These are phyloP conservation scores for Aspergillus neoniger DNA, from an alignment of 2,329 filamentous ascomycete species.

Conservation along the genomic window DNA sequence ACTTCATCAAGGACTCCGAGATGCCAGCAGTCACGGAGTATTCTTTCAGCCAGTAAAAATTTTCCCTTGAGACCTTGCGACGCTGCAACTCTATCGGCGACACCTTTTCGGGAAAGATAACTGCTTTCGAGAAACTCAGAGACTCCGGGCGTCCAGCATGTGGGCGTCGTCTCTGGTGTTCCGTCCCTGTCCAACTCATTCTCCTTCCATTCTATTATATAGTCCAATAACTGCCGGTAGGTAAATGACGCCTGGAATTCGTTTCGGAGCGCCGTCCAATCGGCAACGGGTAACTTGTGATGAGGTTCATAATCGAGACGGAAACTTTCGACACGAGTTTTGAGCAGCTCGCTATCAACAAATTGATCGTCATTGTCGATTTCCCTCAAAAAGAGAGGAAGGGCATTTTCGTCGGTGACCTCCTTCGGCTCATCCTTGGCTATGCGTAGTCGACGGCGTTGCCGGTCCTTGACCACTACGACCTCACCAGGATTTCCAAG, in stretches of 20 bases:
- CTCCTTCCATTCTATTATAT: slow-evolving; percentile 22
- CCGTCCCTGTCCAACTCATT: background rate
- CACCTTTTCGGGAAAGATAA: slow-evolving; percentile 12
- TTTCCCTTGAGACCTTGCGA: slow-evolving; percentile 33
- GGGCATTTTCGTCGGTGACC: slow-evolving; percentile 12
- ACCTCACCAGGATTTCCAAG: slow-evolving; percentile 43
- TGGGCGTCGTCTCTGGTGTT: background rate
- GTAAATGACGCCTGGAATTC: slow-evolving; percentile 39
- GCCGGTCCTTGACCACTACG: slow-evolving; percentile 33
- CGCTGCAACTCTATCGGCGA: slow-evolving; percentile 24
- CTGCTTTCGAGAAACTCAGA: slow-evolving; percentile 32
- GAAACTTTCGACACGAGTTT: slow-evolving; percentile 32
- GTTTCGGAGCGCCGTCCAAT: slow-evolving; percentile 36
- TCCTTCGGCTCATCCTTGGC: background rate
- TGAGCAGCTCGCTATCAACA: slow-evolving; percentile 21
- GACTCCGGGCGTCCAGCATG: slow-evolving; percentile 35
- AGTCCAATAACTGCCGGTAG: slow-evolving; percentile 34
- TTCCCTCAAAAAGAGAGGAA: slow-evolving; percentile 31
- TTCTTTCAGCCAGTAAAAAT: slow-evolving; percentile 34
- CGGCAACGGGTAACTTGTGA: slow-evolving; percentile 27
- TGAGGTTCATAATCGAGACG: slow-evolving; percentile 24
- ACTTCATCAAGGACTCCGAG: slow-evolving; percentile 36
- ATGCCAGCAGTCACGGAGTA: slow-evolving; percentile 44
- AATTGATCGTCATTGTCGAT: slow-evolving; percentile 24
- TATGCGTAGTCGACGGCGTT: slow-evolving; percentile 21